Evolutionary conservation across 176 grass and related monocot species (phyloP), one percentile per base, ranked within the genome.

Genomic region (Lolium multiflorum): DNA sequence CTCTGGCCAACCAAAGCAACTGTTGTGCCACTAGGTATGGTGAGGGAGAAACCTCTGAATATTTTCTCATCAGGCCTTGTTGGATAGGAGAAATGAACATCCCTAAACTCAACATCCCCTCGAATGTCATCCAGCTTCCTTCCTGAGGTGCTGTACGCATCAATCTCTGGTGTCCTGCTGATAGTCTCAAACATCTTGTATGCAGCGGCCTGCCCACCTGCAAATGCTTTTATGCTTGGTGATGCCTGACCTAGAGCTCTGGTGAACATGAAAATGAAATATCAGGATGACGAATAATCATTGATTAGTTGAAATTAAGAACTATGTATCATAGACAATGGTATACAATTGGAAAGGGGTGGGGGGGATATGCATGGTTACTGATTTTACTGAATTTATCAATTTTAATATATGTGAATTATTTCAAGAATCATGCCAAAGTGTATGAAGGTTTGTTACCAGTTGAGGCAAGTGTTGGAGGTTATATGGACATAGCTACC

Each of bases 141-240:
- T 81, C 92, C 95, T 71, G 63, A 38, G 13, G 18, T 11, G 44
- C 79, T 89, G 79, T 89, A 95, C 9, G 95, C 62, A 88, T 97
- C 92, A 1, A 97, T 97, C 21, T 95, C 88, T 28, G 95, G 92
- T 56, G 88, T 87, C 81, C 92, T 84, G 50, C 93, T 91, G 62
- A 97, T 97, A 31, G 92, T 95, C 49, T 95, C 87, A 17, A 97
- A 95, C 92, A 97, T 97, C 72, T 94, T 94, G 80, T 94, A 95
- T 50, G 95, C 92, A 15, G 89, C 95, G 5, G 95, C 82, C 81
- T 95, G 95, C 57, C 95, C 95, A 5, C 84, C 87, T 1, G 91
- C 91, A 63, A 97, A 97, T 6, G 95, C 90, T 37, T 90, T 87
- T 70, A 95, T 88, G 85, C 95, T 91, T 41, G 95, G 92, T 81